Conservation (phyloP, 108 stramenopile genomes). For the Pseudonitzschia multistriata region DNA sequence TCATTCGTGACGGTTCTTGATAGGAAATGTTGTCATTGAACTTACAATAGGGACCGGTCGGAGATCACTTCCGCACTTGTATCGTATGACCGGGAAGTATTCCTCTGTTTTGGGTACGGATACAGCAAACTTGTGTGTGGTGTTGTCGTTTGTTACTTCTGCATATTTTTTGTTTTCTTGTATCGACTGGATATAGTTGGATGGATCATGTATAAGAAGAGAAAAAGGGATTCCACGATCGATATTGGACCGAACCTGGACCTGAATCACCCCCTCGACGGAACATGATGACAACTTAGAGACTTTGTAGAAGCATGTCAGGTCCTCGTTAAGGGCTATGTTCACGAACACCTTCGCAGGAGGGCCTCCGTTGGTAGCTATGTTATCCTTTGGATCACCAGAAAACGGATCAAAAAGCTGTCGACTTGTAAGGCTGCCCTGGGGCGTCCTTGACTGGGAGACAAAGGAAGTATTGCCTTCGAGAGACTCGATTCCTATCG, state of each 20-base stretch:
- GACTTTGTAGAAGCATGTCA: slow-evolving; percentile 79
- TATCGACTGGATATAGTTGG: slow-evolving; percentile 59
- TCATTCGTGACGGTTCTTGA: slow-evolving; percentile 1
- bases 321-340: slow-evolving; percentile 82
- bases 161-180: slow-evolving; percentile 81
- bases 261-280: slow-evolving; percentile 80
- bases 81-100: slow-evolving; percentile 80
- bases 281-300: slow-evolving; percentile 72
- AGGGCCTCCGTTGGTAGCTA: neutral
- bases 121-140: slow-evolving; percentile 50
- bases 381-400: neutral
- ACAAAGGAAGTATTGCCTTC: neutral
- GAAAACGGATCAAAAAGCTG: slow-evolving; percentile 27
- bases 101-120: slow-evolving; percentile 68
- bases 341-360: slow-evolving; percentile 37
- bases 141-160: slow-evolving; percentile 27
- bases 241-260: slow-evolving; percentile 43
- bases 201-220: slow-evolving; percentile 66
- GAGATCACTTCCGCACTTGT: slow-evolving; percentile 70
- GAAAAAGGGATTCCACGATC: slow-evolving; percentile 51
- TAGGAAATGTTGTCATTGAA: slow-evolving; percentile 6
- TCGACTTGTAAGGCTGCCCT: neutral
- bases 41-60: slow-evolving; percentile 87
- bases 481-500: neutral
- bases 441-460: neutral